Conservation (phyloP, 192 early-diverging fungal species). For the Entophlyctis luteolus region DNA sequence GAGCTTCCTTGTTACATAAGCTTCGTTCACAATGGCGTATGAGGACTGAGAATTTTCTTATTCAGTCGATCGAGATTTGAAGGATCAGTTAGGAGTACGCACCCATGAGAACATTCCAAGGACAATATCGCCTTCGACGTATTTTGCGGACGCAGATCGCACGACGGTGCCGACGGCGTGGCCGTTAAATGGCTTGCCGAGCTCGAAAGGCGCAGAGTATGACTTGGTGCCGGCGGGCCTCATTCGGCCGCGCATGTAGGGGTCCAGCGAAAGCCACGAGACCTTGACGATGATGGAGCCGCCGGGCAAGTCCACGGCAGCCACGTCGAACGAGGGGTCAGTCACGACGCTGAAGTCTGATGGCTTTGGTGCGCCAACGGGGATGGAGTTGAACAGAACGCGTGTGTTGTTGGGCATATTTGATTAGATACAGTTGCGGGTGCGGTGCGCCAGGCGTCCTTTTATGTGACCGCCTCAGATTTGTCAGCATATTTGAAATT, state of each 20-base stretch:
- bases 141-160: conserved; percentile 57
- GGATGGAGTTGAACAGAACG: conserved; percentile 44
- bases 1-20: conserved; percentile 17
- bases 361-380: conserved; percentile 29
- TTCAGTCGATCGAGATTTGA: neutral
- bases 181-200: conserved; percentile 62
- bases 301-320: conserved; percentile 31
- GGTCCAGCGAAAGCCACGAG: conserved; percentile 42
- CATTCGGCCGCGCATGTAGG: conserved; percentile 73
- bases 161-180: conserved; percentile 62
- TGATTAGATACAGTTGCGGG: too few relatives aligned
- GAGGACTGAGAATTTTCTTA: too few relatives aligned
- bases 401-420: too few relatives aligned
- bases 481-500: too few relatives aligned
- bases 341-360: conserved; percentile 28
- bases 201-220: conserved; percentile 46
- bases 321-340: conserved; percentile 43
- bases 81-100: neutral
- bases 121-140: conserved; percentile 62
- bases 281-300: neutral
- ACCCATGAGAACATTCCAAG: conserved; percentile 58
- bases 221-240: conserved; percentile 35
- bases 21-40: conserved; percentile 46
- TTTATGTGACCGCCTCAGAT: too few relatives aligned
- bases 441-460: too few relatives aligned